A percentile compares a stretch with the other conserved stretches of the same genome.
Conservation (phyloP, 2,329 filamentous ascomycete species). For the Massarina eburnea region DNA sequence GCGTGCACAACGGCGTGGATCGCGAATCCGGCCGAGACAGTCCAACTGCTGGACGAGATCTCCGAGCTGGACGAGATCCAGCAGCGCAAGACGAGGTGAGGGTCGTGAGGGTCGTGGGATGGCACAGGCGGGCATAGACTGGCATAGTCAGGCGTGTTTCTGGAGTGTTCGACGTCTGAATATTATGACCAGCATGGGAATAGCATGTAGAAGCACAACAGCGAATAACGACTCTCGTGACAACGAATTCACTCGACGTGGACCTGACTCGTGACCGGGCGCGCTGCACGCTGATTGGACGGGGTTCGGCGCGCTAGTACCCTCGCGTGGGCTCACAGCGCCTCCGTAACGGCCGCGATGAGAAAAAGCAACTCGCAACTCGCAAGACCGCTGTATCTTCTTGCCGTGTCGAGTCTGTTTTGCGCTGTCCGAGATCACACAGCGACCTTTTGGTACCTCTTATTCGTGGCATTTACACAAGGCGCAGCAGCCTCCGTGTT, state of each 20-base stretch:
- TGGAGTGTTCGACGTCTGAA: conserved; percentile 3
- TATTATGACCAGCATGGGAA: conserved; percentile 9
- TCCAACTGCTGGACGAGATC: conserved; percentile 84
- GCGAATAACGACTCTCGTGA: conserved; percentile 11
- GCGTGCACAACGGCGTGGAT: conserved; percentile 98
- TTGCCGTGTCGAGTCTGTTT: conserved; percentile 6
- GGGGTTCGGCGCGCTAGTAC: conserved; percentile 5
- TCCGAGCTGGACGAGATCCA: conserved; percentile 46
- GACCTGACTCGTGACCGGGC: conserved; percentile 7
- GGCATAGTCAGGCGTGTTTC: not conserved
- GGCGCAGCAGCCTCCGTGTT: not conserved
- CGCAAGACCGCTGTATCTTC: too few relatives aligned
- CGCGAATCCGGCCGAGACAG: conserved; percentile 86
- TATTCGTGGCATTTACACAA: not conserved
- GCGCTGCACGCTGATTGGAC: conserved; percentile 11
- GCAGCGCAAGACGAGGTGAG: conserved; percentile 38
- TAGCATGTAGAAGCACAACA: conserved; percentile 1
- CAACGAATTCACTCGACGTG: conserved; percentile 5
- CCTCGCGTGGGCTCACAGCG: conserved; percentile 4
- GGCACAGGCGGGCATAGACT: not conserved
- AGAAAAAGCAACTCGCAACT: conserved; percentile 10
- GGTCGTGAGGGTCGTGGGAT: not conserved
- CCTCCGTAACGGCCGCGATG: conserved; percentile 6
- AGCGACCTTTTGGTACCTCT: not conserved
- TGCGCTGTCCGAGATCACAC: not conserved